Evolutionary conservation across 495 filamentous ascomycete species (phyloP), one percentile per base, ranked within the genome.

Genomic region (Aspergillus bridgeri): DNA sequence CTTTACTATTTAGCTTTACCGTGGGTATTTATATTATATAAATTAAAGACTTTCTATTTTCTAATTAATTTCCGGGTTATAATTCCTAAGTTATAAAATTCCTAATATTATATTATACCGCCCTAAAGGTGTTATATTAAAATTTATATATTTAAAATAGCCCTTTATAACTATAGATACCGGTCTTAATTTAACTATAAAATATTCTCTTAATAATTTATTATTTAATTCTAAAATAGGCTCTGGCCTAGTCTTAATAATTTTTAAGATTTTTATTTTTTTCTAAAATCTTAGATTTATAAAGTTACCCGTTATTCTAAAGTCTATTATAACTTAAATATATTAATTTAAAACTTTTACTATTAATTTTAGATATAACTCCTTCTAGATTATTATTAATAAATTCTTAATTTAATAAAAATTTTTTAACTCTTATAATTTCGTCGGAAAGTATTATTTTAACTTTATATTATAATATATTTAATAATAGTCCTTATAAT

Each of bases 61-160:
- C 25, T 48, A 56, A 33, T 56, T 33, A 44, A 56, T 56, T 38
- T 56, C 33, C 56, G 24, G 47, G 27, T 60, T 60, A 57, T 56
- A 48, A 46, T 56, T 52, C 42, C 25, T 42, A 42, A 56, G 48
- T 21, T 51, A 51, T 51, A 25, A 23, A 15, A 52, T 53, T 47
- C 27, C 19, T 52, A 60, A 53, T 38, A 60, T 51, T 51, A 60
- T 53, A 60, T 60, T 45, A 56, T 60, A 51, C 48, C 33, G 21
- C 53, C 21, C 29, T 57, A 52, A 25, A n/a, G 25, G 43, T 45
- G 24, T 53, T 33, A 60, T 38, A 43, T 54, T 24, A 23, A 53
- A 53, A 20, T 33, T 53, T 25, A 53, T 52, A 15, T 45, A 22
- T 52, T 60, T 15, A 7, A 24, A 15, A 42, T 59, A 22, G 15